Evolutionary conservation across 169 alveolate genomes (phyloP), one percentile per base, ranked within the genome.

Genomic region (Plasmodium inui): DNA sequence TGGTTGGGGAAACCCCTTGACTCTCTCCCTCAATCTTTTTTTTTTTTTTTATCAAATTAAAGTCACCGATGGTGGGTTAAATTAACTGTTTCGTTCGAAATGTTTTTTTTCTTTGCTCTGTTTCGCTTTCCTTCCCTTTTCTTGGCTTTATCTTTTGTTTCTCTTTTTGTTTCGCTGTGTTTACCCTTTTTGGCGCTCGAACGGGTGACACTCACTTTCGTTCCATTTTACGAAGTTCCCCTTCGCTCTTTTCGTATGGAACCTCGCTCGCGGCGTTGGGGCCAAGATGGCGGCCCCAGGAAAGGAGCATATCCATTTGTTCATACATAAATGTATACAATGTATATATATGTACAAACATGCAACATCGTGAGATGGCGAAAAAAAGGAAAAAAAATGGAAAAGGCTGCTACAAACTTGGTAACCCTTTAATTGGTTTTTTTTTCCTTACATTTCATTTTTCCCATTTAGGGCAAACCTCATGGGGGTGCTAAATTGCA

Each of bases 1-100:
- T 74, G 30, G 57, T 39, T 39, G 61, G 46, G 46, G 28, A 28
- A n/a, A 74, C 89, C 89, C 89, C 89, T 81, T 37, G 19, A 34
- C 89, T 81, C 78, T 81, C 32, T 17, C 70, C 34, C 67, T 44
- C 67, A 32, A 53, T 81, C 67, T 26, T 46, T 81, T 81, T 46
- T 10, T 26, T 50, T n/a, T n/a, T 2, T 50, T 26, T 26, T 26
- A 19, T 53, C n/a, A 81, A 26, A 17, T 61, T 12, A 28, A 22
- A 22, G 76, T 10, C 37, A 81, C 19, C 34, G 37, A 8, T 30
- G 39, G 19, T 81, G 39, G 50, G 78, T 3, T 46, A 50, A 26
- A 53, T 28, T 53, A 81, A 81, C 50, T 81, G 50, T 81, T 81
- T 81, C 46, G 22, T 28, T 19, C 53, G 30, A 26, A 26, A 19